Base-by-base conservation (phyloP, 2,329 filamentous ascomycete species). In the Pseudophaeomoniella oleicola region DNA sequence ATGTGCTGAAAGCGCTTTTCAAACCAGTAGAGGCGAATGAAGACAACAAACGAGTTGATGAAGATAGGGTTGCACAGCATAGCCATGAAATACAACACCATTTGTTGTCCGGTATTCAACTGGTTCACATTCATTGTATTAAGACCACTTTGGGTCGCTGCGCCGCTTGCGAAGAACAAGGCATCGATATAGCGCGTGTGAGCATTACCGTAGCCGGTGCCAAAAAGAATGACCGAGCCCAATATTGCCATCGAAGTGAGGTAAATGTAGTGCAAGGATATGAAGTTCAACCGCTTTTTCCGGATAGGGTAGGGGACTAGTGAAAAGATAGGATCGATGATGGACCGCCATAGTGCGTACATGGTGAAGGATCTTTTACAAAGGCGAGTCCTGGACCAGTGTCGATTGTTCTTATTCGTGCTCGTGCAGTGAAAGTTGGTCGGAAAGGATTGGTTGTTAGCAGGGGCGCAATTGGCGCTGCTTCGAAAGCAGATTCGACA, bases 11-110 rank as follows among this genome's bases (percentile, higher is more conserved):
- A 96, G 5, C 87, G 75, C 58, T 92, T 94, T 59, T 98, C 87
- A 54, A 98, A 98, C 88, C 88, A 98, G 59, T 94, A 94, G 2
- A 98, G 66, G 16, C 90, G 81, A 11, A 96, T 69, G 48, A 94
- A 88, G 5, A 98, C 90, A 32, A 98, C 85, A 32, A 75, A 81
- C 2, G 81, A 75, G 51, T 93, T 77, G 48, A 94, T 78, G 33
- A 81, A 78, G 42, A 94, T 90, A 0, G 86, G 86, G 35, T 85
- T 93, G 16, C 79, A 76, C 10, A 84, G 48, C 66, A 85, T 78
- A 3, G 79, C 66, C 30, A 83, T 66, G 4, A 86, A 49, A 48
- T 80, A 86, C 16, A 92, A 61, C 35, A 81, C 67, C 30, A 83
- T 56, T 59, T 90, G 81, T 53, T 84, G 80, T 43, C 80, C 82